Evolutionary conservation across 129 eudicot genomes (phyloP), one percentile per base, ranked within the genome.

Genomic region (Daucus carota): DNA sequence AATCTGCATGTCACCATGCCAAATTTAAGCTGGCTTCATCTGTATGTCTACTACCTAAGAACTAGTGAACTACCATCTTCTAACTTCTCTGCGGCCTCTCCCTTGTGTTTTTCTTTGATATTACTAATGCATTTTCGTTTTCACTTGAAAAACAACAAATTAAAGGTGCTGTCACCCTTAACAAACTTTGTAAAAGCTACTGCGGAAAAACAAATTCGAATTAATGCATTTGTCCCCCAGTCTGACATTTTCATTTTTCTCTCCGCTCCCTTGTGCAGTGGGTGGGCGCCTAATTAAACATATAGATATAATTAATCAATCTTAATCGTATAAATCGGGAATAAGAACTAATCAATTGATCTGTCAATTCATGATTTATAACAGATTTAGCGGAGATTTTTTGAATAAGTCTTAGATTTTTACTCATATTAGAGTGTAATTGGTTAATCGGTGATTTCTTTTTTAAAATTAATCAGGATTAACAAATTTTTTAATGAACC

Each of bases 141-240:
- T 28, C 8, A 59, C 68, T 28, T 63, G 7, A 9, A 4, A 63
- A 10, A 63, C 12, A 63, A 63, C 24, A 57, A 54, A 57, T 24
- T 15, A 57, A n/a, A 63, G 38, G 29, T 63, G 70, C 9, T 63
- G 70, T 63, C 70, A 63, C 22, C 70, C 38, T 14, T 63, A 63
- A 63, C 70, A 63, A 57, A 57, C 65, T 57, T 57, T 57, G 65
- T 22, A 54, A 57, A 57, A 57, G 65, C 65, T 57, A n/a, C 31
- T n/a, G 63, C n/a, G 12, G 1, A 18, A n/a, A 54, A 54, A 54
- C 63, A n/a, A 54, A 54, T 8, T 54, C 63, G 20, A 54, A n/a
- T 54, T 54, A 54, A 54, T 54, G 63, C 31, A 8, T 22, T 12
- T 22, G 12, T n/a, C 62, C 62, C 65, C 22, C 2, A 17, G 13